Percentiles rank a stretch among this genome's conserved stretches.
phyloP scores from a whole-genome alignment of 2,329 filamentous ascomycete genomes.

The Aspergillus fructus region DNA sequence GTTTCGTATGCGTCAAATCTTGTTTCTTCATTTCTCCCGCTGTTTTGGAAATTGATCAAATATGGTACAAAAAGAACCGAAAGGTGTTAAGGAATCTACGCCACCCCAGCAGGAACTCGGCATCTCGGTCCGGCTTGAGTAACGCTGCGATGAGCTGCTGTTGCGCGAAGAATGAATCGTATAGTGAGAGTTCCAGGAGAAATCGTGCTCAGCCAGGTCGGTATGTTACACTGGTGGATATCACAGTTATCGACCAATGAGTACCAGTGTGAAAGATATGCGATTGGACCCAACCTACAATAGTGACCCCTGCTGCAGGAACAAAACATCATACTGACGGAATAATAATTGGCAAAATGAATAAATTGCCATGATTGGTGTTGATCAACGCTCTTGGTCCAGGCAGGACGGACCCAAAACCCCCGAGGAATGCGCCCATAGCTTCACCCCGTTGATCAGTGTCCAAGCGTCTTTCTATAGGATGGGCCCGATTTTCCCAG shows the following conservation, averaged over 20 bases:
- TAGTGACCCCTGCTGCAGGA: background rate
- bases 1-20: too few species aligned
- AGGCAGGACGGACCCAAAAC: conserved; percentile 7
- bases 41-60: too few species aligned
- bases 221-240: background rate
- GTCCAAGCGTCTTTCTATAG: background rate
- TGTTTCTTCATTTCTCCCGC: too few species aligned
- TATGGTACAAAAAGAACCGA: background rate
- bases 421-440: conserved; percentile 21
- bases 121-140: background rate
- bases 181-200: background rate
- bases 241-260: background rate
- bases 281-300: background rate
- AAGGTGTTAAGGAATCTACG: background rate
- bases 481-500: background rate
- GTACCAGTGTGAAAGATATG: background rate
- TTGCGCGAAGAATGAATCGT: background rate
- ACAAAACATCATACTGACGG: background rate
- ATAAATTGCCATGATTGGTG: background rate
- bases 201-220: background rate
- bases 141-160: background rate
- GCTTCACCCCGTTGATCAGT: conserved; percentile 4
- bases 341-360: background rate
- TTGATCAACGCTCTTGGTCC: background rate
- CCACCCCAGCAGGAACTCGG: background rate